These are phyloP conservation scores for Chrysanthemum makinoi DNA, from an alignment of 129 eudicot species.

Conservation along the genomic window DNA sequence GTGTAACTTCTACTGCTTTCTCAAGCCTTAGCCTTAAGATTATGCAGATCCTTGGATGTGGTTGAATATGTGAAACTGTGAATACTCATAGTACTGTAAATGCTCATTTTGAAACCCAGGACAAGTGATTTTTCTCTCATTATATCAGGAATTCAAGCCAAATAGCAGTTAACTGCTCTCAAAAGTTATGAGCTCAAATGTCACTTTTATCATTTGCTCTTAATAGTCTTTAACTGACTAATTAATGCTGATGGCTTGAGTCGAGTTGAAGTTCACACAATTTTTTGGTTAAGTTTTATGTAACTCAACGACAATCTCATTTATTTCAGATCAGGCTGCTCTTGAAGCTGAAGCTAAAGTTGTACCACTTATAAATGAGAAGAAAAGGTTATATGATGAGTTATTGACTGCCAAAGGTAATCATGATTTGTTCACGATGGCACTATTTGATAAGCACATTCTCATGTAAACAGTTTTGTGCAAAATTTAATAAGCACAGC, in stretches of 20 bases:
- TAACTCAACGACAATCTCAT: constrained; percentile 19
- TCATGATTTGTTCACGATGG: constrained; percentile 16
- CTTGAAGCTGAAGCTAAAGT: constrained; percentile 90
- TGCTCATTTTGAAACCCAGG: too few relatives aligned
- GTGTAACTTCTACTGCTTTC: constrained; percentile 11
- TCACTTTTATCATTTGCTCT: too few relatives aligned
- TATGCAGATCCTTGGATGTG: constrained; percentile 3
- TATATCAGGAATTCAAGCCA: too few relatives aligned
- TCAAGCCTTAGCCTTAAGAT: constrained; percentile 2
- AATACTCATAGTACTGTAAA: too few relatives aligned
- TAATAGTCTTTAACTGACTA: too few relatives aligned
- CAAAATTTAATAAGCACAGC: constrained; percentile 14
- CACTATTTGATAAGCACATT: neutral
- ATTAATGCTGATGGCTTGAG: too few relatives aligned
- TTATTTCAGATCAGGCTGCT: constrained; percentile 88
- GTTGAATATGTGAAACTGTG: neutral
- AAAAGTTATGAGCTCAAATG: too few relatives aligned
- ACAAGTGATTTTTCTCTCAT: too few relatives aligned
- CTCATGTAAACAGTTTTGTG: constrained; percentile 4
- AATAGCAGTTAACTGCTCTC: too few relatives aligned
- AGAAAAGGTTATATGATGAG: constrained; percentile 75
- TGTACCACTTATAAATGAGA: constrained; percentile 73
- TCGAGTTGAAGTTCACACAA: neutral
- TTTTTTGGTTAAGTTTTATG: neutral
- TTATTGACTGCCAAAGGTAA: constrained; percentile 89